Evolutionary conservation across 2,329 filamentous ascomycete genomes (phyloP), one percentile per base, ranked within the genome.

Genomic region (Arthrobotrys sphaeroides): DNA sequence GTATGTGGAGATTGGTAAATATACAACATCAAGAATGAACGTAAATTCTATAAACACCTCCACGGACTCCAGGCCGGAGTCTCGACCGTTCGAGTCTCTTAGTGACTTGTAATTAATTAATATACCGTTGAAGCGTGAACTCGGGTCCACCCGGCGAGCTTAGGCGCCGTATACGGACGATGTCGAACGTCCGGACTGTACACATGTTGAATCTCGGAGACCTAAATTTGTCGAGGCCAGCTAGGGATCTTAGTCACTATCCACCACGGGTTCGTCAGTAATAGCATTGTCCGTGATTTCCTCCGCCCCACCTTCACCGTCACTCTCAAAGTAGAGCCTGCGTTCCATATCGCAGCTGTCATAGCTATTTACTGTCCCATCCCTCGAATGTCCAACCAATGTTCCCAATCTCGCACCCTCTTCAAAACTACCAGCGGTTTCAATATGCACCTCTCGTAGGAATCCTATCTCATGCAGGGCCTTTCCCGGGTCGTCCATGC

Each of bases 401-500:
- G 64, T 75, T 5, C 57, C 57, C 12, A 75, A 26, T 20, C 64
- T 75, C 5, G 57, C 59, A 10, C 72, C 72, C 2, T 64, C 43
- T 7, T 69, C 72, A 3, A 60, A 12, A 18, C 49, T 36, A 1
- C 64, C 57, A 5, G 72, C 72, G 13, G 28, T 62, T 26, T 64
- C 59, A 20, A 65, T 60, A 59, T 75, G 72, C 16, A 69, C 67
- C 20, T 75, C 72, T 20, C 57, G 49, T 16, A 75, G 13, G 16
- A 75, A 65, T 5, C 72, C 72, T n/a, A 69, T 36, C 4, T 69
- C 40, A n/a, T 20, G n/a, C 28, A 75, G 40, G 9, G 72, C 72
- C 5, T 26, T 33, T 12, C 55, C 31, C 4, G 72, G 72, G 20
- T 75, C 72, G 43, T 75, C 72, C 72, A 75, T 75, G 16, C 72